Percentiles rank a stretch among this genome's conserved stretches.
Conservation (phyloP, 2,329 filamentous ascomycete genomes). For the Epicoccum nigrum region DNA sequence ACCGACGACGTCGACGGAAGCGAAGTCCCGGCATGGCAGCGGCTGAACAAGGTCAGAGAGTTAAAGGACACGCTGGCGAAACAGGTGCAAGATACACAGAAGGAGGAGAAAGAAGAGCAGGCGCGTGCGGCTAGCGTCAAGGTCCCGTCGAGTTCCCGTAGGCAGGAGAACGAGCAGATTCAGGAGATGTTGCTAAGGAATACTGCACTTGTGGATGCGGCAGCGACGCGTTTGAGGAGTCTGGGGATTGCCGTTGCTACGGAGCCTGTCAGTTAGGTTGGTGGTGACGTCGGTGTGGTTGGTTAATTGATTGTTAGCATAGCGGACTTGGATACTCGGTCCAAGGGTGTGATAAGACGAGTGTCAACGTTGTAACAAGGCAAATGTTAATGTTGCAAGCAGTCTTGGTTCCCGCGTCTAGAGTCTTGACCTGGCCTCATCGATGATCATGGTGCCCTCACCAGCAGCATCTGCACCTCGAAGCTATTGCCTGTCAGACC, state of each 20-base stretch:
- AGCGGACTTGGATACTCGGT: not conserved
- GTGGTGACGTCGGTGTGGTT: not conserved
- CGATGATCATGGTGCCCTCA: too few relatives aligned
- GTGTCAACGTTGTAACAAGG: too few relatives aligned
- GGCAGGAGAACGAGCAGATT: conserved; percentile 43
- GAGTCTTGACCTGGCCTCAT: too few relatives aligned
- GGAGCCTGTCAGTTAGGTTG: not conserved
- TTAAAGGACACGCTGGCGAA: conserved; percentile 59
- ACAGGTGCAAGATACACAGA: conserved; percentile 30
- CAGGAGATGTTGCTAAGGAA: conserved; percentile 42
- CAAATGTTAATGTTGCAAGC: too few relatives aligned
- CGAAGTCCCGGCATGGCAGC: conserved; percentile 54
- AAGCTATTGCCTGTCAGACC: too few relatives aligned
- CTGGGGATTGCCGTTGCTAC: conserved; percentile 36
- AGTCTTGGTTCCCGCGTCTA: too few relatives aligned
- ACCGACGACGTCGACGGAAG: conserved; percentile 42
- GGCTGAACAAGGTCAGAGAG: conserved; percentile 63
- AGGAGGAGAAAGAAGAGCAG: conserved; percentile 24
- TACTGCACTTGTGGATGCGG: conserved; percentile 42
- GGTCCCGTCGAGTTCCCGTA: conserved; percentile 43
- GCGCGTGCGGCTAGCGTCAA: conserved; percentile 24
- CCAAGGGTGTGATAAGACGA: too few relatives aligned
- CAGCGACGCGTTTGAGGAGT: conserved; percentile 35
- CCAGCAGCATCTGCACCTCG: too few relatives aligned
- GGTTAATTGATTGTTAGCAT: not conserved